phyloP scores from a whole-genome alignment of 148 eudicot species.

The Euryodendron excelsum region DNA sequence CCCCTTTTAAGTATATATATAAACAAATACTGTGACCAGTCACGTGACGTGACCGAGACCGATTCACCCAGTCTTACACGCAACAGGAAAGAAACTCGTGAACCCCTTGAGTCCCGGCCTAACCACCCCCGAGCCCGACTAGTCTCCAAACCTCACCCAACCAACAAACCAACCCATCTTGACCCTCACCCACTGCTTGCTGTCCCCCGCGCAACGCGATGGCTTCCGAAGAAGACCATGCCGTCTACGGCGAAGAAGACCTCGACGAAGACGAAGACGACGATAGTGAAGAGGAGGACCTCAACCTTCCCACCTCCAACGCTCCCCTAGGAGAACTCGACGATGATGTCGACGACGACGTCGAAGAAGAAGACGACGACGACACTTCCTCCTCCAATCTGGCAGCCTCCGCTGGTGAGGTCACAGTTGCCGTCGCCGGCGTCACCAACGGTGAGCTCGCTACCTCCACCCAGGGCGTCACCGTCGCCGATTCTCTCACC shows the following conservation, averaged over 20 bases:
- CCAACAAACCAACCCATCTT: neutral
- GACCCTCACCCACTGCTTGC: neutral
- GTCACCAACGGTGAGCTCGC: conserved; percentile 16
- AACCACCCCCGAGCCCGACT: conserved; percentile 17
- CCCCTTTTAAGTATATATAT: no score
- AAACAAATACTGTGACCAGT: no score
- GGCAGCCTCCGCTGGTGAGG: conserved; percentile 17
- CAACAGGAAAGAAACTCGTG: conserved; percentile 5
- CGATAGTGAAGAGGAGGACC: conserved; percentile 25
- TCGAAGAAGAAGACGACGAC: conserved; percentile 29
- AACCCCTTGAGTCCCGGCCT: neutral
- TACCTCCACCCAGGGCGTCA: conserved; percentile 18
- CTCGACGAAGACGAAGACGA: conserved; percentile 51
- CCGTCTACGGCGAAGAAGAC: conserved; percentile 43
- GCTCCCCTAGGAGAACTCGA: conserved; percentile 1
- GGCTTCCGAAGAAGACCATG: conserved; percentile 36
- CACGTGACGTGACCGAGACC: no score
- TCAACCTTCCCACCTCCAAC: neutral
- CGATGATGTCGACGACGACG: conserved; percentile 20
- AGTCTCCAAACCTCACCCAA: neutral
- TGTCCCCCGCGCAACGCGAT: conserved; percentile 7
- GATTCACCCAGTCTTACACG: neutral
- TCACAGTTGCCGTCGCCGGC: conserved; percentile 21
- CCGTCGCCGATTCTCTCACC: conserved; percentile 18
- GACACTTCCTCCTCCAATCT: conserved; percentile 30